phyloP scores from a whole-genome alignment of 192 early-diverging fungal genomes.

The Backusella macrospora region DNA sequence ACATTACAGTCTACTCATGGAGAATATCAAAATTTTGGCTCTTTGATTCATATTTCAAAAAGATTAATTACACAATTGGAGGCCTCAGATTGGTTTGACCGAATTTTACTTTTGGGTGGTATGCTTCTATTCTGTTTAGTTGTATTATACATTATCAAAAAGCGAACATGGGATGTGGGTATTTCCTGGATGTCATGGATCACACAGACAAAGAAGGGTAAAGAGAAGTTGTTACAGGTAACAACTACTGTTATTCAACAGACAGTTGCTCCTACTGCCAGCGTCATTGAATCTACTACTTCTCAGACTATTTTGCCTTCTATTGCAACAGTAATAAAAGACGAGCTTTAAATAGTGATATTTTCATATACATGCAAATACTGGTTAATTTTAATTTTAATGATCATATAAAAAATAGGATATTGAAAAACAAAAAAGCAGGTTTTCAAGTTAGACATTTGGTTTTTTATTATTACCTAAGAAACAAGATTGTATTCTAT shows the following conservation, averaged over 20 bases:
- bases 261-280: neutral
- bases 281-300: neutral
- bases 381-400: too few relatives aligned
- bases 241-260: neutral
- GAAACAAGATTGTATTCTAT: too few relatives aligned
- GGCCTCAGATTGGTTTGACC: constrained; percentile 69
- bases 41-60: constrained; percentile 57
- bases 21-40: constrained; percentile 61
- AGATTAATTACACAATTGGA: constrained; percentile 65
- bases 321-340: neutral
- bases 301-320: neutral
- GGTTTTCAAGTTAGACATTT: too few relatives aligned
- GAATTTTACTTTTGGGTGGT: constrained; percentile 61
- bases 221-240: constrained; percentile 1
- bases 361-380: too few relatives aligned
- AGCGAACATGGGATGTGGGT: constrained; percentile 62
- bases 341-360: neutral
- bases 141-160: constrained; percentile 66
- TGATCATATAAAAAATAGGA: too few relatives aligned
- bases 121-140: constrained; percentile 61
- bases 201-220: neutral
- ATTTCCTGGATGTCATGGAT: constrained; percentile 39
- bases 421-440: too few relatives aligned
- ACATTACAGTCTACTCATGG: constrained; percentile 50
- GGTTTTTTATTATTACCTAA: too few relatives aligned